Conservation (phyloP, 495 filamentous ascomycete genomes). For the Aspergillus indologenus region DNA sequence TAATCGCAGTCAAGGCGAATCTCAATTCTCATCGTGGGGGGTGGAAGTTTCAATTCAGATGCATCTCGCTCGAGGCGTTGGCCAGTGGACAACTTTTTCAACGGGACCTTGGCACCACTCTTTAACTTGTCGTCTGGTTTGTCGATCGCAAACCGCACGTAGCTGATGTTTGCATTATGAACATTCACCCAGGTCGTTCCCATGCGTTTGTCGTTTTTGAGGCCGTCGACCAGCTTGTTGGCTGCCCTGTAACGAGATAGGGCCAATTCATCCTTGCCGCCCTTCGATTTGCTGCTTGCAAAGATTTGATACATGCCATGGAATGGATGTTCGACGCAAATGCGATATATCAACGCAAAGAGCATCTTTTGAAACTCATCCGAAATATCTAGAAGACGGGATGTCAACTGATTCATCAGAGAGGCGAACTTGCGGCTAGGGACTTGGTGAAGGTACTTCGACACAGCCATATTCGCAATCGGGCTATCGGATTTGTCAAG, state of each 20-base stretch:
- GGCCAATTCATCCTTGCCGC: constrained; percentile 67
- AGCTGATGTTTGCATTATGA: constrained; percentile 67
- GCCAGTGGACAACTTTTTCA: constrained; percentile 58
- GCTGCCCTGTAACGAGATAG: constrained; percentile 71
- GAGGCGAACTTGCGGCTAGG: constrained; percentile 88
- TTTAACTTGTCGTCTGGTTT: constrained; percentile 59
- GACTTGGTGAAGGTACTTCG: constrained; percentile 63
- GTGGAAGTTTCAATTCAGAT: constrained; percentile 66
- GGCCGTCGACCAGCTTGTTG: constrained; percentile 55
- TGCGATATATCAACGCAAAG: constrained; percentile 65
- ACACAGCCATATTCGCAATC: constrained; percentile 73
- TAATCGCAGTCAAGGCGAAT: constrained; percentile 75
- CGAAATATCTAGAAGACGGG: constrained; percentile 69
- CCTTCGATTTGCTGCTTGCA: constrained; percentile 65
- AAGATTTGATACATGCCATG: constrained; percentile 97
- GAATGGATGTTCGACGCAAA: constrained; percentile 89
- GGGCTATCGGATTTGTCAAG: constrained; percentile 71
- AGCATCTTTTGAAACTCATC: constrained; percentile 74
- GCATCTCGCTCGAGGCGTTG: constrained; percentile 53
- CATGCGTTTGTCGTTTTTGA: constrained; percentile 51
- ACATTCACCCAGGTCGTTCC: constrained; percentile 60
- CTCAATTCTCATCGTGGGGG: constrained; percentile 82
- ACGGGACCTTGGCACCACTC: constrained; percentile 58
- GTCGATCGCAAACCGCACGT: constrained; percentile 69
- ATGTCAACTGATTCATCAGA: constrained; percentile 94